Percentiles rank a stretch among this genome's conserved stretches.
These are phyloP conservation scores for Rhamnella rubrinervis DNA, from an alignment of 331 rosid species.

Conservation along the genomic window DNA sequence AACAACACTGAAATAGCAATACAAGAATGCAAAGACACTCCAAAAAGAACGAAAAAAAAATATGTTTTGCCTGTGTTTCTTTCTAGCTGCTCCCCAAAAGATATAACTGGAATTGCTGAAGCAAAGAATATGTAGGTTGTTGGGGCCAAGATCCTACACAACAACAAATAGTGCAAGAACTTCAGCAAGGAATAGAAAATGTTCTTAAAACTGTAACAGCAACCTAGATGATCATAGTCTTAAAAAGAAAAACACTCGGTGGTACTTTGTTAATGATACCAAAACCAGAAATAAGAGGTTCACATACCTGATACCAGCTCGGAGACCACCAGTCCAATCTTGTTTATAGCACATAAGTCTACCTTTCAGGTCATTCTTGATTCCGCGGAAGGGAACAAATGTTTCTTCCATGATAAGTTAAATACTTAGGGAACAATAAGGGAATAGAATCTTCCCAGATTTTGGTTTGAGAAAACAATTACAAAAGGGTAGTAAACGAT, in stretches of 20 bases:
- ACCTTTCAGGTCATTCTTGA: conserved; percentile 81
- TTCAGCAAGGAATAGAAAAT: not conserved
- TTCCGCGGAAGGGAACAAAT: conserved; percentile 93
- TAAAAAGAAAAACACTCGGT: conserved; percentile 1
- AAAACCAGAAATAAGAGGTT: conserved; percentile 6
- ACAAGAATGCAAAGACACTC: conserved; percentile 16
- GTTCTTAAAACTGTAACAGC: conserved; percentile 1
- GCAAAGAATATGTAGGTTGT: conserved; percentile 98
- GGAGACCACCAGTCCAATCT: conserved; percentile 89
- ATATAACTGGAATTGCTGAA: conserved; percentile 95
- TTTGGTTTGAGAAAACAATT: conserved; percentile 30
- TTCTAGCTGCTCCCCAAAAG: conserved; percentile 97
- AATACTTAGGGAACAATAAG: conserved; percentile 30
- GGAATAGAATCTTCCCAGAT: conserved; percentile 15
- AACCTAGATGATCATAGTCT: conserved; percentile 9
- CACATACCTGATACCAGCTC: conserved; percentile 77
- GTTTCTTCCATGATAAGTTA: conserved; percentile 78
- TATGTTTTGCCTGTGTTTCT: conserved; percentile 60
- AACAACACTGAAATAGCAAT: conserved; percentile 17
- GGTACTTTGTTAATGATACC: not conserved
- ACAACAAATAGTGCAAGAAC: conserved; percentile 32
- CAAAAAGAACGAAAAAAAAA: conserved; percentile 17
- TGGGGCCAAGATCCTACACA: conserved; percentile 90
- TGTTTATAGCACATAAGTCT: conserved; percentile 84
- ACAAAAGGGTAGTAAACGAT: conserved; percentile 14